Evolutionary conservation across 1,284 basidiomycete species (phyloP).

Genomic region (Laetiporus sulphureus): DNA sequence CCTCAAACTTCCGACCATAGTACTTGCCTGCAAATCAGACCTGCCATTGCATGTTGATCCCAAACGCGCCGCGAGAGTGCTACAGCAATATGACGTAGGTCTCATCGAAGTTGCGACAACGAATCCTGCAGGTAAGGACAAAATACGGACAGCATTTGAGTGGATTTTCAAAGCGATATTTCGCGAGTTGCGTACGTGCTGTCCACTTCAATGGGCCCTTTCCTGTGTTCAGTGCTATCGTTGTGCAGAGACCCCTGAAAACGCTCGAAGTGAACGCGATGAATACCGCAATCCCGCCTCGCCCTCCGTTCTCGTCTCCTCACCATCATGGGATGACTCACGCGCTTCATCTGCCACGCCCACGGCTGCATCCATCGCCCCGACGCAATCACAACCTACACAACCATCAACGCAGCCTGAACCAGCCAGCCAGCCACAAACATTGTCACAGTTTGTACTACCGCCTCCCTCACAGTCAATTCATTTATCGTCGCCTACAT

Average conservation of each 20-base stretch:
- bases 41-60: conserved; percentile 50
- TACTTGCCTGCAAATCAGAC: conserved; percentile 74
- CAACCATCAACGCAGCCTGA: conserved; percentile 27
- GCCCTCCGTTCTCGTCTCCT: conserved; percentile 47
- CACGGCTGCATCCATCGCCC: conserved; percentile 33
- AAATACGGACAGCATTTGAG: conserved; percentile 60
- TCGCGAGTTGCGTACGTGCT: conserved; percentile 43
- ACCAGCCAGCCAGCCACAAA: conserved; percentile 20
- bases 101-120: conserved; percentile 55
- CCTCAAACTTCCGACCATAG: conserved; percentile 53
- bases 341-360: conserved; percentile 43
- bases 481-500: conserved; percentile 12
- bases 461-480: conserved; percentile 8
- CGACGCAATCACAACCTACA: conserved; percentile 4
- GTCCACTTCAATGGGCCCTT: background rate
- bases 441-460: conserved; percentile 3
- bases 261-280: conserved; percentile 27
- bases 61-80: conserved; percentile 37
- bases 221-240: background rate
- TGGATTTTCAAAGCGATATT: conserved; percentile 57
- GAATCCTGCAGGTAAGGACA: conserved; percentile 46
- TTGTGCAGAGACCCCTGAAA: conserved; percentile 19
- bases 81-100: conserved; percentile 56
- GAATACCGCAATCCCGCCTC: conserved; percentile 66
- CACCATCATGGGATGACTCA: conserved; percentile 47